A percentile compares a stretch with the other conserved stretches of the same genome.
phyloP scores from a whole-genome alignment of 2,329 filamentous ascomycete species.

The Cercospora canescens region DNA sequence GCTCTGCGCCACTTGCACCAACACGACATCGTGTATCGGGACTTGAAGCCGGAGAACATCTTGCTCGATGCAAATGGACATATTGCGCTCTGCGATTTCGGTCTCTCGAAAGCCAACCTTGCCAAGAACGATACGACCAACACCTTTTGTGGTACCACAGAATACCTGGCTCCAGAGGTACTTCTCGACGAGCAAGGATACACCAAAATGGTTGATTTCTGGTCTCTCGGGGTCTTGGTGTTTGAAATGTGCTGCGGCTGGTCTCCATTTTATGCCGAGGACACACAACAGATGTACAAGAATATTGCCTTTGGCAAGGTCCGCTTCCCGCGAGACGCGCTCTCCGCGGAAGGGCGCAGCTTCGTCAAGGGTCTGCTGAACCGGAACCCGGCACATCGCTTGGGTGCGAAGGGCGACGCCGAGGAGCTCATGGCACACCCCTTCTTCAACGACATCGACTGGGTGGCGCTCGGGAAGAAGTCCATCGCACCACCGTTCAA shows the following conservation, averaged over 20 bases:
- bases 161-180: constrained; percentile 95
- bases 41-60: constrained; percentile 97
- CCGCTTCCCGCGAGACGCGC: constrained; percentile 88
- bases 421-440: constrained; percentile 91
- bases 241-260: constrained; percentile 99
- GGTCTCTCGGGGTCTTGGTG: constrained; percentile 94
- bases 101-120: constrained; percentile 93
- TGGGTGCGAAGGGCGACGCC: constrained; percentile 87
- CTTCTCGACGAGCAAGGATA: constrained; percentile 95
- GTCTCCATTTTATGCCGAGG: constrained; percentile 98
- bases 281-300: constrained; percentile 99
- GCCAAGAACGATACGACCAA: constrained; percentile 98
- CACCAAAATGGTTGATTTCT: constrained; percentile 99
- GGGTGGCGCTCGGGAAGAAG: constrained; percentile 85
- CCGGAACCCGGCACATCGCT: constrained; percentile 90
- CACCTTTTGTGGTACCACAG: constrained; percentile 97
- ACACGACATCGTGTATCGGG: constrained; percentile 96
- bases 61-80: constrained; percentile 95
- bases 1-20: constrained; percentile 93
- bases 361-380: constrained; percentile 98
- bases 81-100: constrained; percentile 96
- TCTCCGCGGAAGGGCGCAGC: constrained; percentile 92
- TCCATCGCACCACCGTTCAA: constrained; percentile 95
- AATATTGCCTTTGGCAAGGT: constrained; percentile 99
- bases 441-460: constrained; percentile 94